phyloP scores from a whole-genome alignment of 106 monocot species.

The Dendrobium catenatum region DNA sequence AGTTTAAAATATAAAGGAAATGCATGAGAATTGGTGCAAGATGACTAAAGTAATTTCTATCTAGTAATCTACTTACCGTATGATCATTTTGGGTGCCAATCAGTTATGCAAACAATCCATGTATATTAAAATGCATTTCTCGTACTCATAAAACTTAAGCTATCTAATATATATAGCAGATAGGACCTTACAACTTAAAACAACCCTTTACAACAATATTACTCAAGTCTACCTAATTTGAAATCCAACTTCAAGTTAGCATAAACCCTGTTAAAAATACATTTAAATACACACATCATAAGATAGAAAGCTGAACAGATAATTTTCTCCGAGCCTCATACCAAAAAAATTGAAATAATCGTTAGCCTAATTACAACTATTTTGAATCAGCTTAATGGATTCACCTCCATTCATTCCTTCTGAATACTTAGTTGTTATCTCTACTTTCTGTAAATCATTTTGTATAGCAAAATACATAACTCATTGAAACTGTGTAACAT shows the following conservation, averaged over 20 bases:
- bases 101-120: background rate
- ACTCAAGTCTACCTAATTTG: background rate
- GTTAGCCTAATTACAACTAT: background rate
- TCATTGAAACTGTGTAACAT: no score
- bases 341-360: background rate
- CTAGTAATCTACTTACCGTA: background rate
- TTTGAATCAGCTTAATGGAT: background rate
- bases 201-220: background rate
- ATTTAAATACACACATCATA: background rate
- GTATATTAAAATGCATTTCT: background rate
- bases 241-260: background rate
- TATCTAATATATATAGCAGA: background rate
- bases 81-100: background rate
- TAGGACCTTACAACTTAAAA: background rate
- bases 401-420: background rate
- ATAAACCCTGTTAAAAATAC: background rate
- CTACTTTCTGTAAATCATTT: background rate
- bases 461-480: background rate
- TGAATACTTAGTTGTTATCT: background rate
- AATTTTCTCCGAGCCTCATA: background rate
- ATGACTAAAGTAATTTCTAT: background rate
- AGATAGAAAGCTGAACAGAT: background rate
- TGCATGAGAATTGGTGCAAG: background rate
- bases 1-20: background rate
- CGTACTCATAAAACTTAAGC: background rate